Percentiles rank a stretch among this genome's conserved stretches.
phyloP scores from a whole-genome alignment of 2,329 filamentous ascomycete species.

The Monosporascus ibericus region DNA sequence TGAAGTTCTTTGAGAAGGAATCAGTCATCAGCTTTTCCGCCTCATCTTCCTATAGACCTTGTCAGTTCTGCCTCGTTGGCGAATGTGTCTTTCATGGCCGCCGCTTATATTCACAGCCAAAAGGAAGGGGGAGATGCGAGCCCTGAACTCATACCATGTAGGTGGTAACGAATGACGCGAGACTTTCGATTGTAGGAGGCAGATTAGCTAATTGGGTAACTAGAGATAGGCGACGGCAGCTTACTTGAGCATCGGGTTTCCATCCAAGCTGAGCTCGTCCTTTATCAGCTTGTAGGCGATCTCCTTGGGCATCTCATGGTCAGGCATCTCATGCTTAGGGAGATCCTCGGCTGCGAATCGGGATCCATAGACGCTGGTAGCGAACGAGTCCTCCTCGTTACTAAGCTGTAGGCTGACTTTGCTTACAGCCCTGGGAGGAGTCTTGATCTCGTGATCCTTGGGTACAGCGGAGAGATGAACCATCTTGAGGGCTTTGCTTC shows the following conservation, averaged over 20 bases:
- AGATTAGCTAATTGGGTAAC: background rate
- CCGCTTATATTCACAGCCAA: constrained; percentile 4
- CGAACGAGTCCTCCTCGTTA: constrained; percentile 53
- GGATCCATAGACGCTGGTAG: constrained; percentile 81
- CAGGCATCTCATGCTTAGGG: constrained; percentile 80
- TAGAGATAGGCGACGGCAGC: constrained; percentile 13
- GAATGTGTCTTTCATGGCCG: too few relatives aligned
- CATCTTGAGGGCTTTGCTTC: constrained; percentile 31
- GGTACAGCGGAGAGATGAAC: constrained; percentile 44
- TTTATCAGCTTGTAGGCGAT: constrained; percentile 97
- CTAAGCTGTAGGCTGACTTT: constrained; percentile 42
- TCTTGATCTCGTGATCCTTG: constrained; percentile 18
- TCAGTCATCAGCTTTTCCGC: constrained; percentile 94
- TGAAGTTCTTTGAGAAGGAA: constrained; percentile 91
- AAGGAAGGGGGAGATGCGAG: background rate
- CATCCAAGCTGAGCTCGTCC: constrained; percentile 86
- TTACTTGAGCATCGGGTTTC: constrained; percentile 81
- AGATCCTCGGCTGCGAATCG: constrained; percentile 76
- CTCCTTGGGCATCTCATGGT: constrained; percentile 82
- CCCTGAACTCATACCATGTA: constrained; percentile 65
- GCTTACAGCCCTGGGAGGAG: constrained; percentile 30
- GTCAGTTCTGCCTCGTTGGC: constrained; percentile 5
- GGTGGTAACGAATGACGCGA: constrained; percentile 91
- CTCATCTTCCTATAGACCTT: constrained; percentile 67
- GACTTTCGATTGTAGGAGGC: constrained; percentile 37